phyloP scores from a whole-genome alignment of 352 stramenopile genomes.

The Phytophthora agathidicida region DNA sequence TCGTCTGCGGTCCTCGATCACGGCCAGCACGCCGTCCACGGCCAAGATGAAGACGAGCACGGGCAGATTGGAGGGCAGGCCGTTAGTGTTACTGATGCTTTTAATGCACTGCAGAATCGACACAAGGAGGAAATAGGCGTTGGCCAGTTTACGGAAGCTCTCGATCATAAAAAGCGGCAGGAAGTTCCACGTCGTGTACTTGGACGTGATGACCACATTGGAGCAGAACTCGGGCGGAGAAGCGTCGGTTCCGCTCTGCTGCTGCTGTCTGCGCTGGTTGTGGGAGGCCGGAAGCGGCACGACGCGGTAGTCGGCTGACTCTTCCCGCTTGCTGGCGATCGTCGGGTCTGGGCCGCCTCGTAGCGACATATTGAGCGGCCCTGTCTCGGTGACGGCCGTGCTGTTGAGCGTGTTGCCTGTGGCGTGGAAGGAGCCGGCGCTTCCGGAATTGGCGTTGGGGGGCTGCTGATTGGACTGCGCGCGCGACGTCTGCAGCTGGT shows the following conservation, averaged over 20 bases:
- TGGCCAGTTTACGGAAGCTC: slow-evolving; percentile 87
- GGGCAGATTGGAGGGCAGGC: slow-evolving; percentile 79
- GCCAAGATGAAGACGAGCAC: slow-evolving; percentile 91
- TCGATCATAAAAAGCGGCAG: slow-evolving; percentile 90
- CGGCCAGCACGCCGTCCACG: slow-evolving; percentile 84
- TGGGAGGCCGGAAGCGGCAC: slow-evolving; percentile 53
- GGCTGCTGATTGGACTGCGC: slow-evolving; percentile 9
- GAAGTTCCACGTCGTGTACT: slow-evolving; percentile 92
- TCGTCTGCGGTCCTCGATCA: slow-evolving; percentile 85
- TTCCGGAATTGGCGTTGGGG: background rate
- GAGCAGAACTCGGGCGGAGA: slow-evolving; percentile 55
- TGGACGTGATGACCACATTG: slow-evolving; percentile 92
- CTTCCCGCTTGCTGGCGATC: slow-evolving; percentile 21
- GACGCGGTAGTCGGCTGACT: slow-evolving; percentile 54
- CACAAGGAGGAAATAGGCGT: slow-evolving; percentile 94
- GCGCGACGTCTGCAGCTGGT: slow-evolving; percentile 41
- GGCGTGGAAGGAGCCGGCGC: slow-evolving; percentile 19
- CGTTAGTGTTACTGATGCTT: slow-evolving; percentile 84
- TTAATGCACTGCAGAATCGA: slow-evolving; percentile 83
- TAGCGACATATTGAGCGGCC: slow-evolving; percentile 20
- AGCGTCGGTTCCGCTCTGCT: slow-evolving; percentile 6
- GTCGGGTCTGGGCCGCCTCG: slow-evolving; percentile 7
- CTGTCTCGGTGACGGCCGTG: slow-evolving; percentile 4
- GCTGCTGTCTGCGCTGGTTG: slow-evolving; percentile 12
- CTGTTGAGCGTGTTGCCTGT: slow-evolving; percentile 13